Percentiles rank a stretch among this genome's conserved stretches.
These are phyloP conservation scores for Mycena metata DNA, from an alignment of 768 basidiomycete genomes.

Conservation along the genomic window DNA sequence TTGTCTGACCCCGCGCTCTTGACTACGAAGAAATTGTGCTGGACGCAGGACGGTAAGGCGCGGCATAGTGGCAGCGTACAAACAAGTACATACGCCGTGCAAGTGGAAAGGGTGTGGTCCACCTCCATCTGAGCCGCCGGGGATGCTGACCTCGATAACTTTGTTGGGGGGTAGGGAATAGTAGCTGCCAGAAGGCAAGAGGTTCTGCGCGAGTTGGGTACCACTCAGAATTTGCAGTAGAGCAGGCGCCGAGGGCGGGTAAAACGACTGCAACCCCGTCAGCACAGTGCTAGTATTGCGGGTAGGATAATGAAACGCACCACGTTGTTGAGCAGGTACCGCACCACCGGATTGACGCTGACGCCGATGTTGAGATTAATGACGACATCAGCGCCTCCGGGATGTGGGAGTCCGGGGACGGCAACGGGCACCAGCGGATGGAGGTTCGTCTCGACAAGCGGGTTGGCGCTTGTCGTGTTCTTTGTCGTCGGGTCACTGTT, in stretches of 20 bases:
- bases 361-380: conserved; percentile 41
- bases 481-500: conserved; percentile 45
- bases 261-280: conserved; percentile 31
- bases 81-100: conserved; percentile 29
- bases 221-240: conserved; percentile 61
- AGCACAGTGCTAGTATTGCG: background rate
- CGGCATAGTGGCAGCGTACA: background rate
- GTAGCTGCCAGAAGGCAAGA: conserved; percentile 51
- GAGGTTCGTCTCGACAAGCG: conserved; percentile 49
- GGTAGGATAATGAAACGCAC: background rate
- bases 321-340: conserved; percentile 50
- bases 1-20: conserved; percentile 43
- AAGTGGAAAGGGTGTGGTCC: conserved; percentile 35
- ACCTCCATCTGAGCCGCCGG: conserved; percentile 38
- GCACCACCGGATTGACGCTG: conserved; percentile 21
- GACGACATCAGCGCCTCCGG: conserved; percentile 46
- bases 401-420: conserved; percentile 43
- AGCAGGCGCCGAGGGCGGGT: conserved; percentile 55
- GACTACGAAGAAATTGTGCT: conserved; percentile 51
- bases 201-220: conserved; percentile 47
- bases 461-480: conserved; percentile 30
- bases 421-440: conserved; percentile 30
- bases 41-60: background rate
- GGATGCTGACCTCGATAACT: conserved; percentile 56
- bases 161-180: conserved; percentile 56